phyloP scores from a whole-genome alignment of 805 yeast genomes.

The Lachancea sp. region DNA sequence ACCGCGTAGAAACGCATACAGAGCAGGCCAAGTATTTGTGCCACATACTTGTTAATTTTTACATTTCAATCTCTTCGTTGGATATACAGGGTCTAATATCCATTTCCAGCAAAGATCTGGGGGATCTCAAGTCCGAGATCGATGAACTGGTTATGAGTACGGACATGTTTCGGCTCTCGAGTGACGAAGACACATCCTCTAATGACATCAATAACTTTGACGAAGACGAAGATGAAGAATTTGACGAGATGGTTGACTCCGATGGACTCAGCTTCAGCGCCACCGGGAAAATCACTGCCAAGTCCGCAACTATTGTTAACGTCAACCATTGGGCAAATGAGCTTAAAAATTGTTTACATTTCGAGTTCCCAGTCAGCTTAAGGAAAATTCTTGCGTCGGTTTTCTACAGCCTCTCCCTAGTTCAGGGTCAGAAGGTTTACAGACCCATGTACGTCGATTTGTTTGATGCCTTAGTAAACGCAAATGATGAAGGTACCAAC shows the following conservation, averaged over 20 bases:
- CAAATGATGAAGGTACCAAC: slow-evolving; percentile 31
- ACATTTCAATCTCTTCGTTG: slow-evolving; percentile 66
- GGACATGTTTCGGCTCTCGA: slow-evolving; percentile 36
- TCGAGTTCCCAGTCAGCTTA: slow-evolving; percentile 64
- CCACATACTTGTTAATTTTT: slow-evolving; percentile 73
- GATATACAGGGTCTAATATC: slow-evolving; percentile 68
- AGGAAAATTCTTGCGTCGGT: slow-evolving; percentile 59
- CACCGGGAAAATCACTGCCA: slow-evolving; percentile 56
- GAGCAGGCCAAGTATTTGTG: slow-evolving; percentile 70
- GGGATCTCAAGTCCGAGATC: slow-evolving; percentile 36
- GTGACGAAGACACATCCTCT: slow-evolving; percentile 32
- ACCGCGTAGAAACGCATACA: slow-evolving; percentile 56
- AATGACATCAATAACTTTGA: slow-evolving; percentile 36
- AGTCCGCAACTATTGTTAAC: slow-evolving; percentile 65
- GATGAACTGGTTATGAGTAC: slow-evolving; percentile 50
- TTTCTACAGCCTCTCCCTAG: slow-evolving; percentile 63
- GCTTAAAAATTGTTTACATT: slow-evolving; percentile 64
- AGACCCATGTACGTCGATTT: slow-evolving; percentile 54
- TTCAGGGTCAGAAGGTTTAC: slow-evolving; percentile 64
- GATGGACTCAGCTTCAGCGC: slow-evolving; percentile 34
- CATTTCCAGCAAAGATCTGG: slow-evolving; percentile 62
- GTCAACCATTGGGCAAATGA: slow-evolving; percentile 86
- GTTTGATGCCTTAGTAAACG: slow-evolving; percentile 49
- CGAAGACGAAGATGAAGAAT: slow-evolving; percentile 40
- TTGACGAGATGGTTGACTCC: slow-evolving; percentile 28